phyloP scores from a whole-genome alignment of 768 basidiomycete genomes.

The Neoboletus magnificus region DNA sequence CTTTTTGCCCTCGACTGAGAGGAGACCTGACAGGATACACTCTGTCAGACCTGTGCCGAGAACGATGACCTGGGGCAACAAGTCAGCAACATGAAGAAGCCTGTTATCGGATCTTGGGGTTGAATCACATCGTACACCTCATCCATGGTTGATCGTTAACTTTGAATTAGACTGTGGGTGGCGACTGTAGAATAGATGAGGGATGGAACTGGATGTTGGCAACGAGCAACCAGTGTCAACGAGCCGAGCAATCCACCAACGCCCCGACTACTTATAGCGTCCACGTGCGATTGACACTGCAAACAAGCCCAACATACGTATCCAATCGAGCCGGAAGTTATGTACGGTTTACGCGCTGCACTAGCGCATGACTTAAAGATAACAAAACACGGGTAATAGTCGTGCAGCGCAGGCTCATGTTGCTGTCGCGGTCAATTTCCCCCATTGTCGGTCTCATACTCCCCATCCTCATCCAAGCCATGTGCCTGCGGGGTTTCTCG shows the following conservation, averaged over 20 bases:
- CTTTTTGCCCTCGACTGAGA: constrained; percentile 99
- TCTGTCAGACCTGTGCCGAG: constrained; percentile 97
- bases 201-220: constrained; percentile 13
- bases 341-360: constrained; percentile 4
- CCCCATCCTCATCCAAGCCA: constrained; percentile 17
- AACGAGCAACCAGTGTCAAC: constrained; percentile 10
- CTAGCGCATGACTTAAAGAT: constrained; percentile 1
- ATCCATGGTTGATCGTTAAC: constrained; percentile 67
- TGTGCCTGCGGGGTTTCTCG: constrained; percentile 1
- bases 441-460: constrained; percentile 21
- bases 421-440: constrained; percentile 1
- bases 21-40: constrained; percentile 94
- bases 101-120: constrained; percentile 15
- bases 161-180: constrained; percentile 10
- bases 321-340: neutral
- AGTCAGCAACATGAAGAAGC: constrained; percentile 12
- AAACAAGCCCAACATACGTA: constrained; percentile 11
- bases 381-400: constrained; percentile 1
- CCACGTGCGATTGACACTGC: constrained; percentile 24
- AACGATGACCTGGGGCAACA: constrained; percentile 64
- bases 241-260: neutral
- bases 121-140: constrained; percentile 90
- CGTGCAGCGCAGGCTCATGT: neutral
- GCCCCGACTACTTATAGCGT: constrained; percentile 27
- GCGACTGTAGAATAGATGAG: constrained; percentile 8